Conservation (phyloP, 352 stramenopile genomes). For the Blastocystis sp. region DNA sequence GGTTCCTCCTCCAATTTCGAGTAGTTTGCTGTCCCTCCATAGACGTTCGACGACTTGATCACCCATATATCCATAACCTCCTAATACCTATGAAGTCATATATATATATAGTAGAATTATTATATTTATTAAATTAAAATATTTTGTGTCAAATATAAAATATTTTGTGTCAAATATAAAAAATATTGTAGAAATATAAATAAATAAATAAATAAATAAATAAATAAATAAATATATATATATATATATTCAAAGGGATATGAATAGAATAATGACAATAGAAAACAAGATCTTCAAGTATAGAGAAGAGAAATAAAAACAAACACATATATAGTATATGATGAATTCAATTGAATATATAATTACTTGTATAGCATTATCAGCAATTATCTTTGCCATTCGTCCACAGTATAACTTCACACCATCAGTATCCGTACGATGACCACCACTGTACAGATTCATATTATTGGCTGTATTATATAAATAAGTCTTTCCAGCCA, state of each 20-base stretch:
- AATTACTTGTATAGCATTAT: constrained; percentile 74
- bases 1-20: constrained; percentile 96
- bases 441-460: constrained; percentile 73
- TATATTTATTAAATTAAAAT: constrained; percentile 16
- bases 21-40: constrained; percentile 89
- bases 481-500: constrained; percentile 78
- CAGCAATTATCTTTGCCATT: constrained; percentile 85
- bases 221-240: not conserved
- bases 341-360: not conserved
- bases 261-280: no score
- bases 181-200: not conserved
- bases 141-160: not conserved
- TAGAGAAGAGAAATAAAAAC: not conserved
- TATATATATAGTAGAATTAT: constrained; percentile 11
- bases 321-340: not conserved
- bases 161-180: not conserved
- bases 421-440: constrained; percentile 84
- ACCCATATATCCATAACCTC: constrained; percentile 92
- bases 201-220: not conserved
- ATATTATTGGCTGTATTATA: constrained; percentile 79
- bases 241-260: not conserved
- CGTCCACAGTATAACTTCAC: constrained; percentile 90
- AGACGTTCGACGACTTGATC: constrained; percentile 92
- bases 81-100: constrained; percentile 70
- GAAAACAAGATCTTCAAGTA: no score